Conservation (phyloP, 192 early-diverging fungal species). For the Rhizoclosmatium sp. region DNA sequence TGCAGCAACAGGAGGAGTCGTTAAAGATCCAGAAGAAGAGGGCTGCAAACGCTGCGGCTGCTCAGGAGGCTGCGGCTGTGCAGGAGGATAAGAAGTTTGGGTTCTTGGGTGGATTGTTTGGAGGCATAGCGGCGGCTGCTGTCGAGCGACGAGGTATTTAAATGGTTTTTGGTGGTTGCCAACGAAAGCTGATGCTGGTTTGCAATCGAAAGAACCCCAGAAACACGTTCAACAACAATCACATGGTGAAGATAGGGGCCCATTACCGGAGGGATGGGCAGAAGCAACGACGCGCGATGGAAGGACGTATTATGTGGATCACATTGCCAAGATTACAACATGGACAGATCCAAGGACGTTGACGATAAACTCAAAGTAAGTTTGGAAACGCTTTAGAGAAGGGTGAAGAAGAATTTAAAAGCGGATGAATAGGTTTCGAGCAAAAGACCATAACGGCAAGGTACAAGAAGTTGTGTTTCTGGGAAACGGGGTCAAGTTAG, state of each 20-base stretch:
- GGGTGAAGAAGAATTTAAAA: not conserved
- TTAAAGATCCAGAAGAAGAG: not conserved
- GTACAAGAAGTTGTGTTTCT: slow-evolving; percentile 25
- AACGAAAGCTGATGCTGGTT: not conserved
- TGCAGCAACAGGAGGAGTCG: not conserved
- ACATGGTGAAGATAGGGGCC: not conserved
- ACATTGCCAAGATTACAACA: slow-evolving; percentile 87
- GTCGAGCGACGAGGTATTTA: not conserved
- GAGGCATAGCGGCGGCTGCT: not conserved
- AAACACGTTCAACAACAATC: not conserved
- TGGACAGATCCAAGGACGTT: slow-evolving; percentile 85
- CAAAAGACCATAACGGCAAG: slow-evolving; percentile 39
- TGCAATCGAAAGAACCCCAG: not conserved
- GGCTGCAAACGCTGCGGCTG: not conserved
- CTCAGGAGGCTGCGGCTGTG: not conserved
- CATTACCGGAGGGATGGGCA: slow-evolving; percentile 39
- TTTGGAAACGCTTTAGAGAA: not conserved
- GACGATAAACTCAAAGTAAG: slow-evolving; percentile 29
- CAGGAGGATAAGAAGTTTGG: slow-evolving; percentile 22
- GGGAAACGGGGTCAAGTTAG: not conserved
- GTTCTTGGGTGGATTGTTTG: slow-evolving; percentile 16
- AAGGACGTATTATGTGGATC: slow-evolving; percentile 90
- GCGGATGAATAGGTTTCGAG: slow-evolving; percentile 21
- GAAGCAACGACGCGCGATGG: slow-evolving; percentile 62
- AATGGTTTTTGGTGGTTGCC: not conserved